Evolutionary conservation across 306 rosid species (phyloP), one percentile per base, ranked within the genome.

Genomic region (Vachellia collinsii): DNA sequence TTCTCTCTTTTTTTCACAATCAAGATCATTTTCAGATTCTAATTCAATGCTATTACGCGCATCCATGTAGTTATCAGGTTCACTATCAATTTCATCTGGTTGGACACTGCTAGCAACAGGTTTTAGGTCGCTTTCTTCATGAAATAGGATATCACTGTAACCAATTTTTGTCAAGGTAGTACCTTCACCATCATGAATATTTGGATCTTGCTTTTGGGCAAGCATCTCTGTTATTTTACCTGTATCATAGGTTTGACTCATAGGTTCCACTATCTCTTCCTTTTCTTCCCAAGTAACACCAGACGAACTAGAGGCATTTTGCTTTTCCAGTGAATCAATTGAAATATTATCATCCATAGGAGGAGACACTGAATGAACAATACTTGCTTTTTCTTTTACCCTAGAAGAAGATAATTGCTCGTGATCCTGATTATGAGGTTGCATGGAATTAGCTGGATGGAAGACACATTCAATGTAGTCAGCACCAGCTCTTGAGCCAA

Each of bases 241-340:
- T 47, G 53, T 61, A 81, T 85, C 84, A 83, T 50, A 69, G 51
- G 80, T 81, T 80, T 85, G 88, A 79, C 80, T 79, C 42, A 43
- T 82, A 39, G 88, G 83, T 74, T 92, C 97, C 88, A 90, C 48
- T 70, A 94, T 92, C 81, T 95, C 98, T 74, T 88, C 93, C 87
- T 95, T 93, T 90, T 86, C 97, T 78, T 93, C 98, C 97, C 98
- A 93, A 41, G 91, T 90, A 74, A 93, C 96, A 88, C 92, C 87
- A 58, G 92, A 91, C 48, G 91, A 79, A 79, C 86, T 62, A n/a
- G 89, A 91, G 75, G 89, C 92, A 76, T 82, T 78, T 78, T 82
- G 84, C 80, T 90, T 92, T 68, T 83, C 94, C 82, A 83, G 63
- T 56, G 88, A 85, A 86, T 81, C 77, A 23, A 79, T 81, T 34